Base-by-base conservation (phyloP, 169 alveolate genomes). In the Perkinsus chesapeaki region DNA sequence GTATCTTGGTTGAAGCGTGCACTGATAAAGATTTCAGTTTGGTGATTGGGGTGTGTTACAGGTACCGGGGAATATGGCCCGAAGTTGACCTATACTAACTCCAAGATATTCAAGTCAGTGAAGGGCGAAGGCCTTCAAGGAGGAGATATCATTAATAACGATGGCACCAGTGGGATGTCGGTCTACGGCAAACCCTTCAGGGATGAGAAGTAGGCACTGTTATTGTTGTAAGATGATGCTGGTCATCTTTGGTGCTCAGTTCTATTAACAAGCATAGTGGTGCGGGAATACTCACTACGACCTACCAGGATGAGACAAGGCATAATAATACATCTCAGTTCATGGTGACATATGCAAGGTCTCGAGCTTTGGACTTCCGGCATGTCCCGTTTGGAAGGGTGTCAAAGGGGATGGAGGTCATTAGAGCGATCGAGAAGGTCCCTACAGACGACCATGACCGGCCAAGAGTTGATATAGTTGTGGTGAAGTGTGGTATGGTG, bases 311-410 rank as follows among this genome's bases (percentile, higher is more conserved):
- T 1, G 82, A 60, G 82, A 23, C 12, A 34, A 27, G 82, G 37
- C 12, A 60, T 34, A 60, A 60, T 34, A 60, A 60, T 34, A 60
- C 82, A 39, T 96, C 98, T 48, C 98, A 97, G 92, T 97, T 97
- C 94, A 95, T 96, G 91, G 95, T 97, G 27, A 96, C 98, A 27
- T 93, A 97, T 73, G 96, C 97, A 38, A 95, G 96, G 3, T 92
- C 96, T 39, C 97, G 97, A 3, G 97, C 95, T 92, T 95, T 97
- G 91, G 98, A 97, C 93, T 97, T 96, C 91, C 95, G 95, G 47
- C 98, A 96, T 91, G 96, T 95, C 39, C 98, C 97, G 23, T 96
- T 97, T 94, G 98, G 98, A 0, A 96, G 97, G 73, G 97, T 97
- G 0, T 95, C 97, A 39, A 96, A 96, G 73, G 98, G 98, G 10